Conservation (phyloP, 208 protist species). For the Strigomonas culicis region DNA sequence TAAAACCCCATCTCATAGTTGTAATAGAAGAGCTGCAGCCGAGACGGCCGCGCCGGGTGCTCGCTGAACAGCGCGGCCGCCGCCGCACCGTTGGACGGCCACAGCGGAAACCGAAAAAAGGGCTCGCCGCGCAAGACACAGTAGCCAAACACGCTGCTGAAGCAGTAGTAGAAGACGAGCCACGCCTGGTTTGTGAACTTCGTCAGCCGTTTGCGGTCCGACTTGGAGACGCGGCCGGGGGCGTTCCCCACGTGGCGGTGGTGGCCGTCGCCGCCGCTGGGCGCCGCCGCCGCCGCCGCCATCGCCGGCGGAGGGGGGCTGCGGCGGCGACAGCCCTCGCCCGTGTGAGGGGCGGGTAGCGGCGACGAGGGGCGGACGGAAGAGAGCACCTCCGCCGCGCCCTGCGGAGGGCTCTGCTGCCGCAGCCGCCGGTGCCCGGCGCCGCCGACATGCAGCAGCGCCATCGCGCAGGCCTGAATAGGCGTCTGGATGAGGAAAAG, state of each 20-base stretch:
- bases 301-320: too few species aligned
- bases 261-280: neutral
- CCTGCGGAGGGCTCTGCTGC: too few species aligned
- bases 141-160: neutral
- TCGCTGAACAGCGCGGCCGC: neutral
- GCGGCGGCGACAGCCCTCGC: too few species aligned
- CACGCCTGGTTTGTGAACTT: constrained; percentile 11
- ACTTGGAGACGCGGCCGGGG: neutral
- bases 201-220: neutral
- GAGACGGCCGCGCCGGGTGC: constrained; percentile 20
- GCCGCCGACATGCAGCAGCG: too few species aligned
- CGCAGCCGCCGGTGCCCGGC: too few species aligned
- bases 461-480: neutral
- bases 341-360: too few species aligned
- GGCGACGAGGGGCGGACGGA: too few species aligned
- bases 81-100: neutral
- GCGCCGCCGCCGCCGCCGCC: too few species aligned
- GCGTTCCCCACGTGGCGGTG: neutral
- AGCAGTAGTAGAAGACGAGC: constrained; percentile 4
- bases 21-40: constrained; percentile 29
- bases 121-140: neutral
- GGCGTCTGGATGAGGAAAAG: neutral
- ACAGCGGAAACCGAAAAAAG: constrained; percentile 4
- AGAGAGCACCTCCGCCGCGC: too few species aligned
- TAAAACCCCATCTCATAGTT: constrained; percentile 41